Conservation (phyloP, 805 yeast genomes). For the Saturnispora sekii region DNA sequence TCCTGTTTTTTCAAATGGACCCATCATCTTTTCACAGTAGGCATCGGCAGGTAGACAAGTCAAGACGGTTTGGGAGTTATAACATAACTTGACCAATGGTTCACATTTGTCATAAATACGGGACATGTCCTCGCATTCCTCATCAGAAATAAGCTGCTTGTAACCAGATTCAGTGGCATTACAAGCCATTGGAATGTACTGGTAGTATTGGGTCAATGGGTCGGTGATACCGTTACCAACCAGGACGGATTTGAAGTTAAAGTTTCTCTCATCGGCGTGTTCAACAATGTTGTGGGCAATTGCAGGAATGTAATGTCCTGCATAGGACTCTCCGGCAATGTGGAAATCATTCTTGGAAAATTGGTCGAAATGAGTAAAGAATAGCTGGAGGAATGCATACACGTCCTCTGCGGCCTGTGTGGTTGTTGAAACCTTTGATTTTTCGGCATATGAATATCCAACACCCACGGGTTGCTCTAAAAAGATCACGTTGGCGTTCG, state of each 20-base stretch:
- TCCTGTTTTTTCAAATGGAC: conserved; percentile 77
- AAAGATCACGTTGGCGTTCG: conserved; percentile 75
- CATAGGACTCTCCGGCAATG: conserved; percentile 90
- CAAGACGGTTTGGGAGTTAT: conserved; percentile 63
- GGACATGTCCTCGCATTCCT: conserved; percentile 66
- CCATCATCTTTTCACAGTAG: conserved; percentile 81
- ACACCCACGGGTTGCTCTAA: conserved; percentile 86
- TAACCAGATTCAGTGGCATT: conserved; percentile 65
- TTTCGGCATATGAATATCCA: conserved; percentile 50
- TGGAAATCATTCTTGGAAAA: conserved; percentile 55
- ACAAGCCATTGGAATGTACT: conserved; percentile 90
- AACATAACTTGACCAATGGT: conserved; percentile 67
- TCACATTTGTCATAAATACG: conserved; percentile 68
- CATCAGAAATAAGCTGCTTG: conserved; percentile 66
- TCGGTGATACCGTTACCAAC: conserved; percentile 92
- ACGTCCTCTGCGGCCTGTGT: conserved; percentile 80
- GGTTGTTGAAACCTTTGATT: conserved; percentile 53
- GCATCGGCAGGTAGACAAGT: conserved; percentile 86
- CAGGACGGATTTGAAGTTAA: conserved; percentile 64
- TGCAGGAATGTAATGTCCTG: conserved; percentile 89
- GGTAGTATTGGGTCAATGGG: conserved; percentile 66
- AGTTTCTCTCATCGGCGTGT: conserved; percentile 40
- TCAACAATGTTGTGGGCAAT: conserved; percentile 73
- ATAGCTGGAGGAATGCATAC: conserved; percentile 67
- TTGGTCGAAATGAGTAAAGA: conserved; percentile 63